Conservation (phyloP, 306 rosid species). For the Mucuna pruriens region DNA sequence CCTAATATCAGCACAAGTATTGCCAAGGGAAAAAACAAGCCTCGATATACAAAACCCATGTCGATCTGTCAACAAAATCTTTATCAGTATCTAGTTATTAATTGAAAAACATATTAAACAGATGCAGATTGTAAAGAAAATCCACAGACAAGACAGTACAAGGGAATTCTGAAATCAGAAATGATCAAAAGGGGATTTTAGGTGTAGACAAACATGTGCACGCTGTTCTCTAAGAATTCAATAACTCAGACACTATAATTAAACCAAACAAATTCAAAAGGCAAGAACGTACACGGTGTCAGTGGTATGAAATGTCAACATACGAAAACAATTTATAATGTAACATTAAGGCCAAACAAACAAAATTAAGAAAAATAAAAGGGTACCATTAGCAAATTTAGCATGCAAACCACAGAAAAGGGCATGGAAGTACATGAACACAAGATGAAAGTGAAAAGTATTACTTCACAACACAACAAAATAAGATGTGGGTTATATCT, state of each 20-base stretch:
- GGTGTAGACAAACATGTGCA: neutral
- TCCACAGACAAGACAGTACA: neutral
- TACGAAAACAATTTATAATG: neutral
- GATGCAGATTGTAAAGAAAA: slow-evolving; percentile 12
- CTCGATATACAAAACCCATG: slow-evolving; percentile 41
- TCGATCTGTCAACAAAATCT: slow-evolving; percentile 42
- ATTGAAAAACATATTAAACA: neutral
- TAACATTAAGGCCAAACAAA: neutral
- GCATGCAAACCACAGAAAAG: too few species aligned
- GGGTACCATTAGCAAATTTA: too few species aligned
- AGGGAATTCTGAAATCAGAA: slow-evolving; percentile 2
- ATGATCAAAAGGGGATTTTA: neutral
- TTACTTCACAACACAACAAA: too few species aligned
- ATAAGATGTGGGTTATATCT: too few species aligned
- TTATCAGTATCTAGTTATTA: neutral
- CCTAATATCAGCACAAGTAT: slow-evolving; percentile 39
- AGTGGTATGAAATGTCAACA: too few species aligned
- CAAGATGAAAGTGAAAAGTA: too few species aligned
- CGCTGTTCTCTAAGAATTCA: neutral
- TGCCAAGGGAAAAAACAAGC: slow-evolving; percentile 32
- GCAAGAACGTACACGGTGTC: too few species aligned
- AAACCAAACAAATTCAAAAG: neutral
- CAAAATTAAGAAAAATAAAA: neutral
- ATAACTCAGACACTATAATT: neutral
- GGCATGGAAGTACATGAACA: too few species aligned